Base-by-base conservation (phyloP, 805 yeast genomes). In the Hanseniaspora hatyaiensis region DNA sequence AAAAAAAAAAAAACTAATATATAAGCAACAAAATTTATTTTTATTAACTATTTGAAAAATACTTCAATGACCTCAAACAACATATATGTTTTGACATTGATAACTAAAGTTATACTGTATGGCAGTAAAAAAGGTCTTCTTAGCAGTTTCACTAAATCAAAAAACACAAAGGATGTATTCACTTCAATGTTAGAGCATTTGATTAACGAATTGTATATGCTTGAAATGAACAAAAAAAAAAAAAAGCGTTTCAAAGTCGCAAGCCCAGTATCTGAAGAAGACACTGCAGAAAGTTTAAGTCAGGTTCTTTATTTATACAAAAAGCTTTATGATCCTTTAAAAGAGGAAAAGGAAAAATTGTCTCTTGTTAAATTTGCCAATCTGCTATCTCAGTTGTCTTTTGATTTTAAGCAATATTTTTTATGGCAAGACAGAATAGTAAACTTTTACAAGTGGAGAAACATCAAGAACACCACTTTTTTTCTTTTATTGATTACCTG, bases 401-500 rank as follows among this genome's bases (percentile, higher is more conserved):
- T 39, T 8, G 34, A 47, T 16, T 24, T 47, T 24, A 19, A 32
- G 6, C 31, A 30, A 13, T 47, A 40, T 19, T 41, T 41, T 20
- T 13, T 29, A 4, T 32, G 44, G 22, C 51, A 48, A 41, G 40
- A 48, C n/a, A 20, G 34, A 28, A 9, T 48, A 9, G 26, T 34
- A 12, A 48, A 48, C 8, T n/a, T 48, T 13, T 37, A 29, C 13
- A 73, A 83, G 4, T 88, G 96, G 96, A 74, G 77, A 51, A 68
- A 71, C 23, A 88, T 94, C 0, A 68, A 82, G 0, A 72, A 76
- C 52, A 87, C 96, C 0, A 53, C 87, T 4, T 67, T 80, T 0
- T 59, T 67, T 19, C 62, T 85, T 47, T 65, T 80, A 4, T 52
- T 77, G 1, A 78, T 81, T 53, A 79, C 95, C 0, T 69, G 77